Conservation (phyloP, 2,329 filamentous ascomycete genomes). For the Daldinia eschscholtzii region DNA sequence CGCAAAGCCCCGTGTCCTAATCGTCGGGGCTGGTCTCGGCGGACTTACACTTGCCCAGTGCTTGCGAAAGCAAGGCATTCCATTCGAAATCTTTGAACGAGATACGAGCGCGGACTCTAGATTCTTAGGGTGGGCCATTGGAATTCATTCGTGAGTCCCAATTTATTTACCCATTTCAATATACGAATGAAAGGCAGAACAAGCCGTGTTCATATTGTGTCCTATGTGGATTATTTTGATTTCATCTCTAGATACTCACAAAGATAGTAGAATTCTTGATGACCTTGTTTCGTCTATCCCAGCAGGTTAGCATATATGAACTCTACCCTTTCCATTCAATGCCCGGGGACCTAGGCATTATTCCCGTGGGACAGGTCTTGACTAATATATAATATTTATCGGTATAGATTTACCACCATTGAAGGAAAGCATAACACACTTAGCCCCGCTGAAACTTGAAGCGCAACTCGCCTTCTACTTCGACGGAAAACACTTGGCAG, state of each 20-base stretch:
- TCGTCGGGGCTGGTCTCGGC: constrained; percentile 41
- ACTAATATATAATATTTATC: neutral
- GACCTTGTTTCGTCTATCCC: constrained; percentile 31
- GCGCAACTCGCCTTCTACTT: constrained; percentile 33
- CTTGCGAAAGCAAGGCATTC: constrained; percentile 39
- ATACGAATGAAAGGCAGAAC: neutral
- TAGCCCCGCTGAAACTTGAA: constrained; percentile 34
- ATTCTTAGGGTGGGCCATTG: constrained; percentile 42
- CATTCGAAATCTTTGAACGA: constrained; percentile 42
- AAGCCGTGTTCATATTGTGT: neutral
- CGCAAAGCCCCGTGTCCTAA: constrained; percentile 35
- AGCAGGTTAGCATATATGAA: constrained; percentile 21
- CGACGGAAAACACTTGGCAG: constrained; percentile 8
- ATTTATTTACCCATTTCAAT: neutral
- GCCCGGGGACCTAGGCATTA: no score
- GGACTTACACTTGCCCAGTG: constrained; percentile 42
- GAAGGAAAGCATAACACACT: constrained; percentile 31
- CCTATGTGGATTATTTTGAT: neutral
- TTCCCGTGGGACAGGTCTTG: neutral
- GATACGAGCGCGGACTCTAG: constrained; percentile 31
- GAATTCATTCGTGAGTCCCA: constrained; percentile 37
- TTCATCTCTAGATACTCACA: neutral
- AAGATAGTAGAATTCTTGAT: constrained; percentile 17
- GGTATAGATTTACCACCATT: constrained; percentile 38
- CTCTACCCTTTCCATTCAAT: neutral